A percentile compares a stretch with the other conserved stretches of the same genome.
Evolutionary conservation across 2,329 filamentous ascomycete genomes (phyloP).

Genomic region (Trichoderma endophyticum): DNA sequence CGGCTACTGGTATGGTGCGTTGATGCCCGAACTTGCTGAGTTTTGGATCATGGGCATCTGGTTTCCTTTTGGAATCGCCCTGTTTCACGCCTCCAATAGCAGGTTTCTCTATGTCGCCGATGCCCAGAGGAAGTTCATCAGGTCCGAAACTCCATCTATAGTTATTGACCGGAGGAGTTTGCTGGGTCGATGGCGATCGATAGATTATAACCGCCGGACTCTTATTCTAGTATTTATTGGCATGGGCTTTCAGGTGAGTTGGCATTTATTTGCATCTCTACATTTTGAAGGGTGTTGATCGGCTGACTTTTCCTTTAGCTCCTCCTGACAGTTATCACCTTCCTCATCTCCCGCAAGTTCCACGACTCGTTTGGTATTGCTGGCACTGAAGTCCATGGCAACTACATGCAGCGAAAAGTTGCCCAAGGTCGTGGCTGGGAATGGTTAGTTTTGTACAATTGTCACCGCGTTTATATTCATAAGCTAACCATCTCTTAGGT

Average conservation of each 20-base stretch:
- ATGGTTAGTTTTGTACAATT: slow-evolving; percentile 42
- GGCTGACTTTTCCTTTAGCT: slow-evolving; percentile 41
- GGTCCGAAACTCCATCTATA: slow-evolving; percentile 11
- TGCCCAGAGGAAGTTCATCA: slow-evolving; percentile 46
- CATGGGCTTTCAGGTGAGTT: slow-evolving; percentile 54
- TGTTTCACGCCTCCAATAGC: slow-evolving; percentile 63
- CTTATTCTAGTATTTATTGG: slow-evolving; percentile 50
- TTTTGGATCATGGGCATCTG: slow-evolving; percentile 67
- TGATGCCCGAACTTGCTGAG: slow-evolving; percentile 51
- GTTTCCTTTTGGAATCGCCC: slow-evolving; percentile 61
- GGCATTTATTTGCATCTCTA: not conserved
- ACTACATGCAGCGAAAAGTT: slow-evolving; percentile 47
- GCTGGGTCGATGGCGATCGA: slow-evolving; percentile 35
- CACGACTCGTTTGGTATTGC: slow-evolving; percentile 59
- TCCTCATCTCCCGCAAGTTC: slow-evolving; percentile 62
- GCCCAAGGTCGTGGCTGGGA: slow-evolving; percentile 57
- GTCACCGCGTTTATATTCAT: not conserved
- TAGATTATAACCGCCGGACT: slow-evolving; percentile 48
- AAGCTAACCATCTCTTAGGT: slow-evolving; percentile 23
- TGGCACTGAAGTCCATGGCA: slow-evolving; percentile 58
- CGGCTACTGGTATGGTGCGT: slow-evolving; percentile 38
- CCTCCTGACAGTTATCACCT: slow-evolving; percentile 57
- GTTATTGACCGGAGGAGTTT: slow-evolving; percentile 28
- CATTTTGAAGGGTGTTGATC: not conserved
- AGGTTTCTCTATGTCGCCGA: slow-evolving; percentile 58